Percentiles rank a stretch among this genome's conserved stretches.
Evolutionary conservation across 164 flowering plant genomes (phyloP).

Genomic region (Vitis amurensis): DNA sequence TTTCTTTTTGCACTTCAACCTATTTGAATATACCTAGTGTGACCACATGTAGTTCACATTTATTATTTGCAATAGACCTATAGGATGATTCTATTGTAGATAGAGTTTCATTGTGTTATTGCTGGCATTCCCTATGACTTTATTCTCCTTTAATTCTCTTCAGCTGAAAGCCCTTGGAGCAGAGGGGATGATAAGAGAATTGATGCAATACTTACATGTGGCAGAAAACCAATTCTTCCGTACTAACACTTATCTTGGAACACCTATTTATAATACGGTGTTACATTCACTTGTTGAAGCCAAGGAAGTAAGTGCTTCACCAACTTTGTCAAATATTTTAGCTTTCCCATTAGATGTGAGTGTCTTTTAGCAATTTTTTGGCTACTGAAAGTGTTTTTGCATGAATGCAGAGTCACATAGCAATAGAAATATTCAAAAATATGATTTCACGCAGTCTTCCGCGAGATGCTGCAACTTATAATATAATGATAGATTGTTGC

Average conservation of each 20-base stretch:
- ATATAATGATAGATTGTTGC: slow-evolving; percentile 83
- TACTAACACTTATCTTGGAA: slow-evolving; percentile 21
- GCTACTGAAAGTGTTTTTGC: slow-evolving; percentile 2
- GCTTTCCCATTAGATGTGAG: neutral
- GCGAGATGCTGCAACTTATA: slow-evolving; percentile 62
- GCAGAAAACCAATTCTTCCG: slow-evolving; percentile 44
- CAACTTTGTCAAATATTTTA: neutral
- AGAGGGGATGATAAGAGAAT: slow-evolving; percentile 71
- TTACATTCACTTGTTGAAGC: slow-evolving; percentile 73
- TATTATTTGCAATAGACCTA: neutral
- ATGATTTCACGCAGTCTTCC: slow-evolving; percentile 54
- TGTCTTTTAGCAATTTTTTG: slow-evolving; percentile 1
- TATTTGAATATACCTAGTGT: neutral
- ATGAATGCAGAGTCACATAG: slow-evolving; percentile 60
- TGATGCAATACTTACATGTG: slow-evolving; percentile 43
- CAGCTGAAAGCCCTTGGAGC: slow-evolving; percentile 83
- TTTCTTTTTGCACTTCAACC: too few species aligned
- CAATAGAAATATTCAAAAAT: slow-evolving; percentile 51
- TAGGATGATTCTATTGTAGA: neutral
- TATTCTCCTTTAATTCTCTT: slow-evolving; percentile 17
- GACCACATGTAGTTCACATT: neutral
- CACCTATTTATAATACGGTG: slow-evolving; percentile 56
- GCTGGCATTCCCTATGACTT: neutral
- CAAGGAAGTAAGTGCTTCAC: slow-evolving; percentile 52
- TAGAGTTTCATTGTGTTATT: neutral